Evolutionary conservation across 495 filamentous ascomycete genomes (phyloP), one percentile per base, ranked within the genome.

Genomic region (Aspergillus hancockii): DNA sequence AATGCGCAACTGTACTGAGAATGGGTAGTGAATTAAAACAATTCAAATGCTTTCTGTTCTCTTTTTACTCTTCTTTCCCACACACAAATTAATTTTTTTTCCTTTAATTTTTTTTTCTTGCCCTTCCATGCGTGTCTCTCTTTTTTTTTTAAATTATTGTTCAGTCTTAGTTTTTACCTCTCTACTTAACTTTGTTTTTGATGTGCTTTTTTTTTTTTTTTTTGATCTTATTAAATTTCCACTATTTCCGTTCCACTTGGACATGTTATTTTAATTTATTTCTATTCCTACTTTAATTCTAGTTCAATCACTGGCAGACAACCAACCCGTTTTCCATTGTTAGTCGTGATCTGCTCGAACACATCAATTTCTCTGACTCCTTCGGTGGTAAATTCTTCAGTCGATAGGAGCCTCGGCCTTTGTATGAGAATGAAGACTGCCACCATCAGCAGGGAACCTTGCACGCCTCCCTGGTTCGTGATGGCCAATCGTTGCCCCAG

Each of bases 361-460:
- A 28, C 25, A 28, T 28, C 23, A 28, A 18, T 30, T 9, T 19
- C 14, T 30, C 38, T 47, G n/a, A 9, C 8, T 46, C 13, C 13
- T 8, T 31, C n/a, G 19, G 36, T 28, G 45, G 23, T 38, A 23
- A 18, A 53, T 23, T 31, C 43, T 58, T 51, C 46, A 60, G 65
- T 68, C 71, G 58, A 74, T 68, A 65, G 60, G 66, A 71, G 71
- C 69, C 69, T 70, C 69, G 69, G 63, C 66, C 66, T 55, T 58
- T 25, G 55, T 55, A 52, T 60, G 59, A 55, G 49, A 52, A 52
- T 51, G 40, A n/a, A 59, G 46, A 60, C 49, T 58, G 59, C 56
- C 60, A 54, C 52, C 36, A 52, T 60, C 54, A 59, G 19, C 52
- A 58, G 55, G 55, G 46, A 60, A 61, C 28, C 47, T 57, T 43